Evolutionary conservation across 805 yeast genomes (phyloP), one percentile per base, ranked within the genome.

Genomic region (Starmerella geochares): DNA sequence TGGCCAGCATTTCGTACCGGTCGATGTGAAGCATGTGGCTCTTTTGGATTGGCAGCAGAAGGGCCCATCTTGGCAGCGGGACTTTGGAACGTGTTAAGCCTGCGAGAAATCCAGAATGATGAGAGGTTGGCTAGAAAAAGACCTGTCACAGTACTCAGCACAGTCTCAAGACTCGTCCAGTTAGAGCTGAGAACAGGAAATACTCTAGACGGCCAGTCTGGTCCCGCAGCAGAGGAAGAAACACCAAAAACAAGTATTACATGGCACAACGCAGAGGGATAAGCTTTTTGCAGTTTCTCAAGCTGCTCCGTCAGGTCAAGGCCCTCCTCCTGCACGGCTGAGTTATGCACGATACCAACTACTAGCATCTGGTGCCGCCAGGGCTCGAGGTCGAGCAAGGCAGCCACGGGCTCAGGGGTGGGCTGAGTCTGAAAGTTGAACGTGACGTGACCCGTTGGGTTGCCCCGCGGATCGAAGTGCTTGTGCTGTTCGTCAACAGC

Each of bases 361-460:
- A 65, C 67, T 41, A 61, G 56, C 57, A 86, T 77, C 0, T 83
- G 78, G 61, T 86, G 86, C 46, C 96, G 68, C 65, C 76, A 86
- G 1, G 96, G 95, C 66, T 92, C 96, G 55, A 90, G 79, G 64
- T 90, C 97, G 57, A 83, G 85, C 37, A 90, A 68, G 47, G 83
- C 80, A 6, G 80, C 65, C 24, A 82, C 73, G 36, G 77, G 79
- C n/a, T 71, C 72, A 49, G 77, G 81, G 1, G 74, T 68, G 6
- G 67, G 60, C 0, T 74, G 58, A 1, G 74, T 65, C 11, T 66
- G 64, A 55, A 78, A 78, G 49, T 79, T 80, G 60, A 75, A 84
- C 13, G 79, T 63, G 1, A 90, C 65, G 45, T 81, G 67, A 0
- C 97, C 97, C 45, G 74, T 73, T 0, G 96, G 95, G 59, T 78